These are phyloP conservation scores for Phellopilus nigrolimitatus DNA, from an alignment of 1,284 basidiomycete species.

Conservation along the genomic window DNA sequence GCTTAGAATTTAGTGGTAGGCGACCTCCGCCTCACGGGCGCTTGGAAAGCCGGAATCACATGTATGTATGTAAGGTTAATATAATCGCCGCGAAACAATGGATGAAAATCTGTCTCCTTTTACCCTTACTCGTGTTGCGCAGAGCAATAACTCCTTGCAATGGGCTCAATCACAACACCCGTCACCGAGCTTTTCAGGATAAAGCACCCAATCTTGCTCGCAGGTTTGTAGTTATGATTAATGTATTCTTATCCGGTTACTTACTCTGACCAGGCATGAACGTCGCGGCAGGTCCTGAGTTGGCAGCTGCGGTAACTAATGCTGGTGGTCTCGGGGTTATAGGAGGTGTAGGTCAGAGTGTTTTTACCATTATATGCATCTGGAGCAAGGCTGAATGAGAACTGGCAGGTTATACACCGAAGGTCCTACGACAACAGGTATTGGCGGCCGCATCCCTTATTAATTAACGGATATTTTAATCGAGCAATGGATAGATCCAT, in stretches of 20 bases:
- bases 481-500: slow-evolving; percentile 48
- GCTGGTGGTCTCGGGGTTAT: slow-evolving; percentile 86
- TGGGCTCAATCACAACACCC: slow-evolving; percentile 65
- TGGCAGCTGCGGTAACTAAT: slow-evolving; percentile 84
- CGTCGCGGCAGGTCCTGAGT: slow-evolving; percentile 81
- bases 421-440: slow-evolving; percentile 66
- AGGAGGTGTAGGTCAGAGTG: slow-evolving; percentile 57
- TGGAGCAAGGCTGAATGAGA: neutral
- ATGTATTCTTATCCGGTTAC: neutral
- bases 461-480: neutral
- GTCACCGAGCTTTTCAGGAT: slow-evolving; percentile 83
- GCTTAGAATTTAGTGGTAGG: no score
- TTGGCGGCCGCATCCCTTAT: neutral
- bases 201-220: slow-evolving; percentile 83
- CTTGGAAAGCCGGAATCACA: no score
- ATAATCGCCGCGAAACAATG: no score
- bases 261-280: slow-evolving; percentile 60
- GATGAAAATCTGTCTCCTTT: no score
- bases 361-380: neutral
- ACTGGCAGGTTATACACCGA: slow-evolving; percentile 60
- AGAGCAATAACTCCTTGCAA: no score
- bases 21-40: no score
- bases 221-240: slow-evolving; percentile 42
- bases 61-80: no score
- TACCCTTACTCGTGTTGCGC: no score